These are phyloP conservation scores for Aspergillus aculeatus DNA, from an alignment of 2,329 filamentous ascomycete genomes.

Conservation along the genomic window DNA sequence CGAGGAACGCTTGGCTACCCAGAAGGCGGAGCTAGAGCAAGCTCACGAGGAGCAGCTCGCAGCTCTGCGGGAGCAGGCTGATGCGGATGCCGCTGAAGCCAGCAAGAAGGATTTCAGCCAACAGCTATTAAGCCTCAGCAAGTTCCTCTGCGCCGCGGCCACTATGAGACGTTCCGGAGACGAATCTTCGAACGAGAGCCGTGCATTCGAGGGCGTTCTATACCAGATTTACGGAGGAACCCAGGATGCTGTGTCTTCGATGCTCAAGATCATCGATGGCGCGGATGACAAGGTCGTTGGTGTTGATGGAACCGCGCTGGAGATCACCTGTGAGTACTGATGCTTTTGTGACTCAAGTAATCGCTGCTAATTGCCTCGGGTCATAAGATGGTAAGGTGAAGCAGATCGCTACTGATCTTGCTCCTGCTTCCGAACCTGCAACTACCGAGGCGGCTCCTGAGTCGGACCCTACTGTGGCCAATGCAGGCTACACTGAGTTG, in stretches of 20 bases:
- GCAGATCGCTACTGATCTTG: slow-evolving; percentile 47
- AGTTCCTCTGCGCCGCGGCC: slow-evolving; percentile 63
- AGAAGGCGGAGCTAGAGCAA: slow-evolving; percentile 57
- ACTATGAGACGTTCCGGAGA: slow-evolving; percentile 60
- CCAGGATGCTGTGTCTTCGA: slow-evolving; percentile 56
- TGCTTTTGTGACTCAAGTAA: not conserved
- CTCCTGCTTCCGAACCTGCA: slow-evolving; percentile 37
- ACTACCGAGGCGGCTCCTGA: slow-evolving; percentile 34
- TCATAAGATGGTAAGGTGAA: slow-evolving; percentile 54
- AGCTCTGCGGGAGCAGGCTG: slow-evolving; percentile 51
- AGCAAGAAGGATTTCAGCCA: slow-evolving; percentile 51
- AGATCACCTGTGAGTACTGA: slow-evolving; percentile 56
- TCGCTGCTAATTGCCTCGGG: slow-evolving; percentile 10
- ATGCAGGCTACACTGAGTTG: slow-evolving; percentile 61
- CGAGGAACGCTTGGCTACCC: slow-evolving; percentile 54
- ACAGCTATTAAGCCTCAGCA: slow-evolving; percentile 58
- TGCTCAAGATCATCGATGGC: slow-evolving; percentile 61
- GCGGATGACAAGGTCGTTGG: slow-evolving; percentile 57
- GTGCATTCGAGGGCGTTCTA: slow-evolving; percentile 63
- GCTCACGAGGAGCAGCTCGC: slow-evolving; percentile 57
- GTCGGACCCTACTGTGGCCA: slow-evolving; percentile 60
- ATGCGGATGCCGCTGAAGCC: slow-evolving; percentile 49
- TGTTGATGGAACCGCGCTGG: slow-evolving; percentile 55
- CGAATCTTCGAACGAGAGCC: slow-evolving; percentile 56
- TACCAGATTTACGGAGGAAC: slow-evolving; percentile 64